Evolutionary conservation across 2,329 filamentous ascomycete genomes (phyloP).

Genomic region (Clonostachys chloroleuca): DNA sequence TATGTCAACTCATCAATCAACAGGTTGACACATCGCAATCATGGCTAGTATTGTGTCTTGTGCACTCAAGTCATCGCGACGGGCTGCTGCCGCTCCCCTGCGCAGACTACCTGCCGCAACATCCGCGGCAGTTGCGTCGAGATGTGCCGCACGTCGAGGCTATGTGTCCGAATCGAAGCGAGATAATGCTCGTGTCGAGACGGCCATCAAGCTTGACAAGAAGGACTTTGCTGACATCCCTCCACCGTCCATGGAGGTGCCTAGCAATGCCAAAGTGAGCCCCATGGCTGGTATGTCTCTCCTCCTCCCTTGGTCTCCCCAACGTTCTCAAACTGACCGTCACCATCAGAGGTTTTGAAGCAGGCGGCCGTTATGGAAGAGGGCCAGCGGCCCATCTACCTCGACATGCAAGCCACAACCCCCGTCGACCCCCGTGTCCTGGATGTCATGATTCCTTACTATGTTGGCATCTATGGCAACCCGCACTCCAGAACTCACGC

Average conservation of each 20-base stretch:
- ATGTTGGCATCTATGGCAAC: conserved; percentile 91
- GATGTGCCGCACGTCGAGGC: conserved; percentile 40
- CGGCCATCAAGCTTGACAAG: conserved; percentile 81
- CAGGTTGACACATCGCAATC: conserved; percentile 6
- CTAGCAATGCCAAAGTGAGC: conserved; percentile 61
- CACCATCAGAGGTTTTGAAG: conserved; percentile 67
- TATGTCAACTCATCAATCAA: conserved; percentile 2
- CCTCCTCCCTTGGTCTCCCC: neutral
- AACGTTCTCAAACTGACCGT: conserved; percentile 6
- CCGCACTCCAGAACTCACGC: conserved; percentile 96
- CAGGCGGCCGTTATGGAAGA: conserved; percentile 91
- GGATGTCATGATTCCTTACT: conserved; percentile 94
- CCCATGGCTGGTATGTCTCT: conserved; percentile 57
- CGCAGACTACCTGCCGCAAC: conserved; percentile 19
- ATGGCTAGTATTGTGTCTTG: conserved; percentile 66
- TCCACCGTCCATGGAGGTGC: conserved; percentile 19
- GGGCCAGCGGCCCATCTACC: conserved; percentile 89
- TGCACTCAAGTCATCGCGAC: conserved; percentile 71
- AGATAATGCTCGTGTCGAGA: conserved; percentile 79
- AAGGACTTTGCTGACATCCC: conserved; percentile 66
- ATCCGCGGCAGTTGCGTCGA: conserved; percentile 18
- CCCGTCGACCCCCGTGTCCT: conserved; percentile 91
- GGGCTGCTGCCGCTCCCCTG: conserved; percentile 33
- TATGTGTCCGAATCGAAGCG: conserved; percentile 85
- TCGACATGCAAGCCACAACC: conserved; percentile 97